These are phyloP conservation scores for Kodamaea fukazawae DNA, from an alignment of 805 yeast genomes.

Conservation along the genomic window DNA sequence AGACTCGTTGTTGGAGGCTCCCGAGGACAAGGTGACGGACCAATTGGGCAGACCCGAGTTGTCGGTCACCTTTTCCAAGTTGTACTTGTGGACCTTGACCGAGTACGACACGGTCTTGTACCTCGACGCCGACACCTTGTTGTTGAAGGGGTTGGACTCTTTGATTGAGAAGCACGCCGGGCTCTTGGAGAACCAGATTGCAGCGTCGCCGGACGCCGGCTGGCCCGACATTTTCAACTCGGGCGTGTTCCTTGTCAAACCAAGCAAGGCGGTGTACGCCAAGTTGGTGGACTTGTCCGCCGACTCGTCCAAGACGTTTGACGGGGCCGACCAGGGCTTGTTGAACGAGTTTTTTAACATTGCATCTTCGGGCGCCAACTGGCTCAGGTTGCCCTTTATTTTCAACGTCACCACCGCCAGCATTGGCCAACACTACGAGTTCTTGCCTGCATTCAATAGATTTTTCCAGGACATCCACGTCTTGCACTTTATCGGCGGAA, in stretches of 20 bases:
- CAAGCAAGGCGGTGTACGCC: conserved; percentile 16
- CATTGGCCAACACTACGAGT: conserved; percentile 29
- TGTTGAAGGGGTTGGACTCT: conserved; percentile 20
- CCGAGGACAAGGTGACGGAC: conserved; percentile 18
- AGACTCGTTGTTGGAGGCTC: conserved; percentile 16
- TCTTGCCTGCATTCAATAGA: conserved; percentile 31
- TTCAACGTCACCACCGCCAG: conserved; percentile 34
- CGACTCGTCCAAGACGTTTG: conserved; percentile 21
- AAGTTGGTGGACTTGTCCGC: conserved; percentile 16
- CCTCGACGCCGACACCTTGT: conserved; percentile 29
- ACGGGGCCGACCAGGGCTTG: conserved; percentile 40
- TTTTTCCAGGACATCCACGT: conserved; percentile 27
- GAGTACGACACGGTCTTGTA: conserved; percentile 22
- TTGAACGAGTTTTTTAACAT: conserved; percentile 32
- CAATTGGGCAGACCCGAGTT: conserved; percentile 27
- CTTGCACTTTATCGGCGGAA: conserved; percentile 32
- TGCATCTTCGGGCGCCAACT: conserved; percentile 22
- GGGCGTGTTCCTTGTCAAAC: conserved; percentile 26
- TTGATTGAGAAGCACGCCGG: conserved; percentile 18
- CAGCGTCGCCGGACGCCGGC: conserved; percentile 30
- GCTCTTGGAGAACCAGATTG: conserved; percentile 13
- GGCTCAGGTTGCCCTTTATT: conserved; percentile 32
- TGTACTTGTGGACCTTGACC: conserved; percentile 25
- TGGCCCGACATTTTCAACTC: conserved; percentile 35
- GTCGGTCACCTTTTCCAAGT: conserved; percentile 25